Evolutionary conservation across 2,329 filamentous ascomycete genomes (phyloP).

Genomic region (Dendryphion nanum): DNA sequence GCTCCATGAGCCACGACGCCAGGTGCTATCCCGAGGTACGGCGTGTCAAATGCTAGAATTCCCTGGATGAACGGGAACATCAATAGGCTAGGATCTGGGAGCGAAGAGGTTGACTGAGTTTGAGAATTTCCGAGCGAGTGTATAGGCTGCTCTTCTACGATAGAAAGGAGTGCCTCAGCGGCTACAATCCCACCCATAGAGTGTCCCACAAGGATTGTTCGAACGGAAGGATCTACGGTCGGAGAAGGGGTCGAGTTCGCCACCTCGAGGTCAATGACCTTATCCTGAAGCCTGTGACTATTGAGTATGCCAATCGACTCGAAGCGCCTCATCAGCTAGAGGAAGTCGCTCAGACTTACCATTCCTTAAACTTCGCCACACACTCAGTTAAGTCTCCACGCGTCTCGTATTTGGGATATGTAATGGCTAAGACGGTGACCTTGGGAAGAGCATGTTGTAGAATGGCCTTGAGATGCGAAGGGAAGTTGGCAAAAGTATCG

Average conservation of each 20-base stretch:
- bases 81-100: constrained; percentile 55
- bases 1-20: constrained; percentile 83
- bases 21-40: constrained; percentile 78
- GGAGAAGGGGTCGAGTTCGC: constrained; percentile 75
- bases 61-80: constrained; percentile 95
- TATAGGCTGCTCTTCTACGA: constrained; percentile 58
- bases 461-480: constrained; percentile 66
- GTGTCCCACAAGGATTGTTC: constrained; percentile 79
- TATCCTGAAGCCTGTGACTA: constrained; percentile 70
- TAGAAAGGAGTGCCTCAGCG: constrained; percentile 77
- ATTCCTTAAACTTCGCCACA: constrained; percentile 72
- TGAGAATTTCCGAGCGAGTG: constrained; percentile 35
- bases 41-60: constrained; percentile 90
- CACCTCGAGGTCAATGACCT: constrained; percentile 93
- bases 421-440: constrained; percentile 63
- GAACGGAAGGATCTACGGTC: constrained; percentile 81
- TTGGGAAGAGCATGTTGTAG: constrained; percentile 67
- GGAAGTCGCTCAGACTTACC: constrained; percentile 47
- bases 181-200: constrained; percentile 90
- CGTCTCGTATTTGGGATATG: constrained; percentile 84
- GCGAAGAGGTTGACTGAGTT: constrained; percentile 30
- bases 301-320: not conserved
- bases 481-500: constrained; percentile 74
- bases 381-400: constrained; percentile 70
- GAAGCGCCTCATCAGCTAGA: constrained; percentile 1